phyloP scores from a whole-genome alignment of 176 grass and related monocot species.

The Alloteropsis semialata region DNA sequence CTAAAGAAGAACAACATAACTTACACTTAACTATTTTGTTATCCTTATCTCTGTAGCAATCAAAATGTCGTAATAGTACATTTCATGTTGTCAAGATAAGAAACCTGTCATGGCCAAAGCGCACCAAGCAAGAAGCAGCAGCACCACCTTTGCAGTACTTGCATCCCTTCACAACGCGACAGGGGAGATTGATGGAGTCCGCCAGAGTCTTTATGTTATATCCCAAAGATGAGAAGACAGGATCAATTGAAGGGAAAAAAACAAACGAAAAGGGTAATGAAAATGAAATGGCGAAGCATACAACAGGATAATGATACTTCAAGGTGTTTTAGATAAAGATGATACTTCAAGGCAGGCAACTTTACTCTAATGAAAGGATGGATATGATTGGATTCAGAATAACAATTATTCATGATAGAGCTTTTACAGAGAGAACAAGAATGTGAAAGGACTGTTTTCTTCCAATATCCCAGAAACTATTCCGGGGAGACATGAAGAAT shows the following conservation, averaged over 20 bases:
- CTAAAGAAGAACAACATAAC: slow-evolving; percentile 5
- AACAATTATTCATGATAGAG: not conserved
- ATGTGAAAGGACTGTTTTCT: not conserved
- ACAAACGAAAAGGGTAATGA: not conserved
- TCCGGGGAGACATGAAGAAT: not conserved
- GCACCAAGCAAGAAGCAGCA: slow-evolving; percentile 74
- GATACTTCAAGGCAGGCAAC: not conserved
- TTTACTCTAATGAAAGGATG: not conserved
- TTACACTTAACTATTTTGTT: not conserved
- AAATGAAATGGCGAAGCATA: slow-evolving; percentile 11
- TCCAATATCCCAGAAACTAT: not conserved
- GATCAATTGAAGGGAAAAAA: not conserved
- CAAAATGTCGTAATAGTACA: not conserved
- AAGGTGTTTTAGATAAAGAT: too few species aligned
- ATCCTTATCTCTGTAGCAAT: not conserved
- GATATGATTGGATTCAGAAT: not conserved
- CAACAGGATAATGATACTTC: not conserved
- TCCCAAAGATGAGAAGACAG: not conserved
- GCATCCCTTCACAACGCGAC: slow-evolving; percentile 78
- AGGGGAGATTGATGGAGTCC: slow-evolving; percentile 66
- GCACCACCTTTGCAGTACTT: slow-evolving; percentile 57
- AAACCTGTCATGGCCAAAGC: slow-evolving; percentile 65
- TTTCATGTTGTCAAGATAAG: slow-evolving; percentile 6
- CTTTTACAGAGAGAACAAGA: not conserved
- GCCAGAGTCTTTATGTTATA: slow-evolving; percentile 50